Percentiles rank a stretch among this genome's conserved stretches.
phyloP scores from a whole-genome alignment of 1,284 basidiomycete genomes.

The Malassezia furfur region DNA sequence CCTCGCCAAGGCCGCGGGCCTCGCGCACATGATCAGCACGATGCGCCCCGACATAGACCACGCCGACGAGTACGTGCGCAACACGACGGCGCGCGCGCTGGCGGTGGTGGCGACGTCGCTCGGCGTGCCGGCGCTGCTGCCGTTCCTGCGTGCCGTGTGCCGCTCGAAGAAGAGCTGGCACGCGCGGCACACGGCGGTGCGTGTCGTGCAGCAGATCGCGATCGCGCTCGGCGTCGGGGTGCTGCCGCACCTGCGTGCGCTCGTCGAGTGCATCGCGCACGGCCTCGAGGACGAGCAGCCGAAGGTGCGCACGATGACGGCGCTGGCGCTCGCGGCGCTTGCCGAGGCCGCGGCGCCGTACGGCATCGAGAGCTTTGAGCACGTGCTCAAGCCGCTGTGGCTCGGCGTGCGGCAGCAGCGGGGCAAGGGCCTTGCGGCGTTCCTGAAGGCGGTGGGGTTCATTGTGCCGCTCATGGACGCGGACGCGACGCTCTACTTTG shows the following conservation, averaged over 20 bases:
- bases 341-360: constrained; percentile 96
- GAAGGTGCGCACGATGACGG: constrained; percentile 98
- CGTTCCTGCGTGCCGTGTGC: constrained; percentile 96
- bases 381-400: constrained; percentile 96
- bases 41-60: constrained; percentile 99
- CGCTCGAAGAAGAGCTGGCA: constrained; percentile 99
- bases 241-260: constrained; percentile 86
- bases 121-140: constrained; percentile 90
- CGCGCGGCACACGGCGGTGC: constrained; percentile 95
- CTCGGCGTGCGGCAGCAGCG: constrained; percentile 93
- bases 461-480: constrained; percentile 99
- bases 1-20: constrained; percentile 92
- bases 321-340: constrained; percentile 84
- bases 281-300: constrained; percentile 96
- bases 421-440: constrained; percentile 93
- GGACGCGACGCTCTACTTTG: constrained; percentile 54
- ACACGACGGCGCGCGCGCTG: constrained; percentile 97
- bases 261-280: constrained; percentile 91
- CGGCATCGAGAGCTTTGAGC: constrained; percentile 98
- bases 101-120: constrained; percentile 97
- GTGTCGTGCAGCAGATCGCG: constrained; percentile 97
- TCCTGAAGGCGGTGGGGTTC: constrained; percentile 97
- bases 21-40: constrained; percentile 99
- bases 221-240: constrained; percentile 99
- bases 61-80: constrained; percentile 97